Evolutionary conservation across 108 stramenopile species (phyloP).

Genomic region (Skeletonema grethae): DNA sequence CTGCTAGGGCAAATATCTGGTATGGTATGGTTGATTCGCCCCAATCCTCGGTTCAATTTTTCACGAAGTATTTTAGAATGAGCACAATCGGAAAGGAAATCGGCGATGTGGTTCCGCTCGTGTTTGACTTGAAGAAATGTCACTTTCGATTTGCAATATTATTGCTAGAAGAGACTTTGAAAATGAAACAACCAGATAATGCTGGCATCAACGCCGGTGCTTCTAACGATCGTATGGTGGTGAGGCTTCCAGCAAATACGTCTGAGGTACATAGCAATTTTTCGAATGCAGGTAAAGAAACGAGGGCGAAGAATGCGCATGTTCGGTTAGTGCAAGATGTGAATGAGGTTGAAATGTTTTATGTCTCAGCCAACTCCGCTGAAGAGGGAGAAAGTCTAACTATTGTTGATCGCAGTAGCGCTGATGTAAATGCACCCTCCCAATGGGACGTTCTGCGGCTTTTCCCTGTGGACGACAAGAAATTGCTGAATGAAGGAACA

Average conservation of each 20-base stretch:
- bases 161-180: conserved; percentile 41
- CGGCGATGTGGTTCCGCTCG: conserved; percentile 40
- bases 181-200: conserved; percentile 1
- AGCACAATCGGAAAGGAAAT: conserved; percentile 6
- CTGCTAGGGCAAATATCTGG: conserved; percentile 57
- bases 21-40: conserved; percentile 67
- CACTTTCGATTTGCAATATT: conserved; percentile 63
- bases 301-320: conserved; percentile 22
- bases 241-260: conserved; percentile 12
- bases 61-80: conserved; percentile 66
- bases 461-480: conserved; percentile 12
- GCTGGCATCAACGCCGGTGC: background rate
- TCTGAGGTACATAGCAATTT: background rate
- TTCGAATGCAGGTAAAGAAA: conserved; percentile 16
- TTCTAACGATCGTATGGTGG: conserved; percentile 42
- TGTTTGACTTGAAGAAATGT: conserved; percentile 78
- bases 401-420: conserved; percentile 11
- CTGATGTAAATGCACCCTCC: conserved; percentile 11
- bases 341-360: background rate
- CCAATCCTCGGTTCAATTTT: conserved; percentile 29
- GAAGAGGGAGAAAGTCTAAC: conserved; percentile 10
- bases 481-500: background rate
- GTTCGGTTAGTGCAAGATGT: conserved; percentile 21
- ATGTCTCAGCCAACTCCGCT: conserved; percentile 10
- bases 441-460: conserved; percentile 34